A percentile compares a stretch with the other conserved stretches of the same genome.
phyloP scores from a whole-genome alignment of 371 early-diverging fungal genomes.

The Mucor sp. region DNA sequence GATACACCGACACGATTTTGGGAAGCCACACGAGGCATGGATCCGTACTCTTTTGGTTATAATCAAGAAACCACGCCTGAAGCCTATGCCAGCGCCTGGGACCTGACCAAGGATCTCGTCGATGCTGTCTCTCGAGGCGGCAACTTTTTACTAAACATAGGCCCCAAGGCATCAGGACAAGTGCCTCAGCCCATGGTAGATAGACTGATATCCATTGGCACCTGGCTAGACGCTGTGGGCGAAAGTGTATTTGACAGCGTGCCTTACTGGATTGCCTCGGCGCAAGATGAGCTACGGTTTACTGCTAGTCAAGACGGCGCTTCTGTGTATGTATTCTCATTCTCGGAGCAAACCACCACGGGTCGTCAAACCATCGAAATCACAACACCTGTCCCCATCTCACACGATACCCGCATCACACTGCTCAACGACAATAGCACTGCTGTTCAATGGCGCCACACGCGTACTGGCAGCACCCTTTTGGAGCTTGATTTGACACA shows the following conservation, averaged over 20 bases:
- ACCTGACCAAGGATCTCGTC: slow-evolving; percentile 28
- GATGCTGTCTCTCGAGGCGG: slow-evolving; percentile 33
- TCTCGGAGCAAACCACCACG: background rate
- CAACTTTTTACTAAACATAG: slow-evolving; percentile 35
- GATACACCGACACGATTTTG: slow-evolving; percentile 31
- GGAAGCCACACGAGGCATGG: slow-evolving; percentile 47
- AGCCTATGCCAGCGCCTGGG: slow-evolving; percentile 24
- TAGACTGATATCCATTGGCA: slow-evolving; percentile 19
- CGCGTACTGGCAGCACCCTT: background rate
- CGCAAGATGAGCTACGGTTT: slow-evolving; percentile 16
- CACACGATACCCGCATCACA: background rate
- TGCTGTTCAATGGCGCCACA: background rate
- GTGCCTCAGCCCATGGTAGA: slow-evolving; percentile 19
- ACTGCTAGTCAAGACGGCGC: slow-evolving; percentile 18
- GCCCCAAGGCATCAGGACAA: slow-evolving; percentile 30
- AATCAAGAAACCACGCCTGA: slow-evolving; percentile 29
- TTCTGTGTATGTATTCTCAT: slow-evolving; percentile 25
- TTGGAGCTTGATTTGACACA: background rate
- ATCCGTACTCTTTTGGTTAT: slow-evolving; percentile 43
- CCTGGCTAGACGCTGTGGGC: slow-evolving; percentile 22
- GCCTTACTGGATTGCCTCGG: slow-evolving; percentile 16
- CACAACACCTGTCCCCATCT: background rate
- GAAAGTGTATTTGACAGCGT: slow-evolving; percentile 6
- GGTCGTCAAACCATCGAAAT: background rate
- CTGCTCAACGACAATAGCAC: background rate